Evolutionary conservation across 2,329 filamentous ascomycete genomes (phyloP).

Genomic region (Colletotrichum sp.): DNA sequence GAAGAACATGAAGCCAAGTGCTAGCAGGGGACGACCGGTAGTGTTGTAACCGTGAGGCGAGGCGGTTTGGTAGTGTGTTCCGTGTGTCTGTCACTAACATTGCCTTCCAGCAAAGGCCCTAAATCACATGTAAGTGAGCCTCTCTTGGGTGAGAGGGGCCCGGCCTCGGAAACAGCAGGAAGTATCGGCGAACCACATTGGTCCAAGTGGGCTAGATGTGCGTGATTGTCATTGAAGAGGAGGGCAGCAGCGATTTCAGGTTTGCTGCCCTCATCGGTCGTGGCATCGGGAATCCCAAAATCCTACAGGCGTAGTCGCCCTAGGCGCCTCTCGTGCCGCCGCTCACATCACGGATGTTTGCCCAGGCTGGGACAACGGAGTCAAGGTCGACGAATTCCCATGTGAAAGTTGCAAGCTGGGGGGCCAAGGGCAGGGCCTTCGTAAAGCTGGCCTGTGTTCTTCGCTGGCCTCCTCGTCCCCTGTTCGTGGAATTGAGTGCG

Average conservation of each 20-base stretch:
- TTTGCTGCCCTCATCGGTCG: neutral
- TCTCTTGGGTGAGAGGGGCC: neutral
- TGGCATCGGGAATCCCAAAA: neutral
- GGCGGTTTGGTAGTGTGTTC: neutral
- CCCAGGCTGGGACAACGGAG: neutral
- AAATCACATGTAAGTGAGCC: conserved; percentile 14
- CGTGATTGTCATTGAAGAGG: neutral
- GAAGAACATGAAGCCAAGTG: neutral
- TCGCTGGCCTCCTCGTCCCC: neutral
- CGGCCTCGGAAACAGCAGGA: neutral
- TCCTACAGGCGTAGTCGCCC: neutral
- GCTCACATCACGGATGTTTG: neutral
- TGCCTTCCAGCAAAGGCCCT: neutral
- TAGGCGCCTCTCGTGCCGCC: neutral
- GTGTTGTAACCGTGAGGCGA: neutral
- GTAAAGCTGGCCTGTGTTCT: neutral
- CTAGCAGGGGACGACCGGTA: neutral
- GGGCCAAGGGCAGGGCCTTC: neutral
- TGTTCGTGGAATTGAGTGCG: neutral
- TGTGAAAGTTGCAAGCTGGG: conserved; percentile 4
- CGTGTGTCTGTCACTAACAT: neutral
- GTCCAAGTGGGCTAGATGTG: neutral
- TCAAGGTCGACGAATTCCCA: neutral
- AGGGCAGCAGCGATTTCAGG: neutral
- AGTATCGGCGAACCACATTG: neutral